Conservation (phyloP, 306 rosid species). For the Gynostemma pentaphyllum region DNA sequence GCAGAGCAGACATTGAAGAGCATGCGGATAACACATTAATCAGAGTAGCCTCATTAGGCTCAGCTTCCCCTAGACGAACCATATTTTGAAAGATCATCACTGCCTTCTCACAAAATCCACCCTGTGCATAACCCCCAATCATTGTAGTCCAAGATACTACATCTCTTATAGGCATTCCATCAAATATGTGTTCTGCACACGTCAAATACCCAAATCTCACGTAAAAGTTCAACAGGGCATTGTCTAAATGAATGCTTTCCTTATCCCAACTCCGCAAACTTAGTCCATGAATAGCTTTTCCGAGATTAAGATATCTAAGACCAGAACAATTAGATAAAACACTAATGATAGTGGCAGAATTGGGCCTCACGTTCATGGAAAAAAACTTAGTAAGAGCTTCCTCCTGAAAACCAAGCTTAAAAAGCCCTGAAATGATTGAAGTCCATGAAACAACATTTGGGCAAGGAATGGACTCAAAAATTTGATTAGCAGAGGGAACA, state of each 20-base stretch:
- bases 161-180: constrained; percentile 39
- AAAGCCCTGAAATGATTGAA: constrained; percentile 51
- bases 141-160: constrained; percentile 71
- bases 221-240: constrained; percentile 45
- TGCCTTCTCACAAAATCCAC: constrained; percentile 48
- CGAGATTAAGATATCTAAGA: constrained; percentile 30
- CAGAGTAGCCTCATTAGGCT: constrained; percentile 64
- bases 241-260: constrained; percentile 30
- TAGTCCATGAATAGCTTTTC: constrained; percentile 51
- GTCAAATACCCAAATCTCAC: constrained; percentile 40
- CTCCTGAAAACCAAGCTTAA: constrained; percentile 48
- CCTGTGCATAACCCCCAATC: constrained; percentile 56
- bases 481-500: constrained; percentile 29
- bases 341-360: constrained; percentile 45
- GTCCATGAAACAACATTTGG: constrained; percentile 81
- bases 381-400: constrained; percentile 43
- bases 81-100: constrained; percentile 39
- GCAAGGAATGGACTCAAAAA: constrained; percentile 30
- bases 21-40: constrained; percentile 52
- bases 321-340: constrained; percentile 54
- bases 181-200: constrained; percentile 41
- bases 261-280: constrained; percentile 25
- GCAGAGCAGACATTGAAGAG: constrained; percentile 47
- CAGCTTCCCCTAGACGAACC: constrained; percentile 29
- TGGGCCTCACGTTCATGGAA: constrained; percentile 44